Evolutionary conservation across 108 stramenopile species (phyloP).

Genomic region (Cylindrotheca closterium): DNA sequence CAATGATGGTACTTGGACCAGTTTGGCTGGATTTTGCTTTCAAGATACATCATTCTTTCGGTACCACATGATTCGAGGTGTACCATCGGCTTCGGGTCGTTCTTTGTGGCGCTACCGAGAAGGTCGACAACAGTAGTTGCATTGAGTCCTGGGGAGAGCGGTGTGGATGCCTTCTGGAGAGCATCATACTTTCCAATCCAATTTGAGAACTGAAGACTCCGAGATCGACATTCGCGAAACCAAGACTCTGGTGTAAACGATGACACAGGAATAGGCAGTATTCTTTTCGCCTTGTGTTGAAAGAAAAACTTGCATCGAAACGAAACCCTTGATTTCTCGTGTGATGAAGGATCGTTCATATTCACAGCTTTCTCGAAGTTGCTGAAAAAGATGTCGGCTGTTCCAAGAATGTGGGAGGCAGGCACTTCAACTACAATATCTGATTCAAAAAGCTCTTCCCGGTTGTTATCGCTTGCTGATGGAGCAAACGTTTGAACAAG

Average conservation of each 20-base stretch:
- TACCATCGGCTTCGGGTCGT: too few relatives aligned
- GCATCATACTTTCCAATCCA: not conserved
- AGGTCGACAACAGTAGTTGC: not conserved
- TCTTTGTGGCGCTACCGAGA: not conserved
- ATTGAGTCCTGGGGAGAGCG: not conserved
- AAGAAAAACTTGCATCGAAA: constrained; percentile 41
- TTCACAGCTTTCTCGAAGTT: constrained; percentile 11
- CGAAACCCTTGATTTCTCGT: constrained; percentile 3
- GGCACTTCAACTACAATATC: constrained; percentile 30
- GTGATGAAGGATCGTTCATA: not conserved
- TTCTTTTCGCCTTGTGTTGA: constrained; percentile 2
- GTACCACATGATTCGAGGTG: too few relatives aligned
- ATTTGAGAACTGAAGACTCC: constrained; percentile 13
- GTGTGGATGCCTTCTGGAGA: not conserved
- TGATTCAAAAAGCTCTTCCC: constrained; percentile 58
- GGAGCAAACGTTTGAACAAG: constrained; percentile 13
- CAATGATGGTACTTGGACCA: constrained; percentile 25
- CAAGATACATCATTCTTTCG: constrained; percentile 2
- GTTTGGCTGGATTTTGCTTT: constrained; percentile 2
- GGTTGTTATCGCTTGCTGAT: constrained; percentile 2
- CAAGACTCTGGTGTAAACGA: constrained; percentile 24
- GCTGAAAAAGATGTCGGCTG: constrained; percentile 32
- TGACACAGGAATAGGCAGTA: constrained; percentile 37
- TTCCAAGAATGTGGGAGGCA: constrained; percentile 38
- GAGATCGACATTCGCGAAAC: constrained; percentile 15